Evolutionary conservation across 768 basidiomycete species (phyloP).

Genomic region (Trametes coccinea): DNA sequence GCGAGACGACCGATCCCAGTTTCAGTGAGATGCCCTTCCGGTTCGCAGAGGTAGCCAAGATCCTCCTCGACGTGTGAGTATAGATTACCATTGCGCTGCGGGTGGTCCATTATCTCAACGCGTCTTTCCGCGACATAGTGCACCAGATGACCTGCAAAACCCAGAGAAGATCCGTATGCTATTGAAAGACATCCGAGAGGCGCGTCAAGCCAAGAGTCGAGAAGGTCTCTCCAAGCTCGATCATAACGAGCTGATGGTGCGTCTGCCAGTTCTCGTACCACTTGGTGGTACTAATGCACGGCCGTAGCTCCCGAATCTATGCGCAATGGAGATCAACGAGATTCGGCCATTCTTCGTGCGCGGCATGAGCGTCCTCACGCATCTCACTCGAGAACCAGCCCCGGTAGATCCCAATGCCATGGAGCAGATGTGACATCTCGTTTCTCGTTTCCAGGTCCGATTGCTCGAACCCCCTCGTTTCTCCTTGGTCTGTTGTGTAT

Average conservation of each 20-base stretch:
- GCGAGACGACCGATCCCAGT: slow-evolving; percentile 70
- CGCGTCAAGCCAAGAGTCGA: slow-evolving; percentile 90
- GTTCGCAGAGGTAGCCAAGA: slow-evolving; percentile 87
- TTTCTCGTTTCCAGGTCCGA: background rate
- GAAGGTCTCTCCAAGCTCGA: slow-evolving; percentile 81
- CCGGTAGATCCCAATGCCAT: slow-evolving; percentile 3
- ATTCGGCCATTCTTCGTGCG: slow-evolving; percentile 86
- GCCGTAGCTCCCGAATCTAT: slow-evolving; percentile 75
- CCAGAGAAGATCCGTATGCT: slow-evolving; percentile 83
- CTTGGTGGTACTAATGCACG: background rate
- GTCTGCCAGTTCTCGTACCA: slow-evolving; percentile 27
- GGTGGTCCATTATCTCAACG: background rate
- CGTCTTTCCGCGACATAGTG: slow-evolving; percentile 45
- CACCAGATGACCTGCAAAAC: slow-evolving; percentile 84
- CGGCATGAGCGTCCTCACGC: slow-evolving; percentile 73
- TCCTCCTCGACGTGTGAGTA: slow-evolving; percentile 88
- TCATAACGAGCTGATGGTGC: slow-evolving; percentile 76
- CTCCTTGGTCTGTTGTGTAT: background rate
- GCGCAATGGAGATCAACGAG: slow-evolving; percentile 92
- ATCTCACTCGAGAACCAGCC: slow-evolving; percentile 42
- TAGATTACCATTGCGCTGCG: background rate
- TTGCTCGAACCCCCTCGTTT: background rate
- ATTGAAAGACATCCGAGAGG: slow-evolving; percentile 94
- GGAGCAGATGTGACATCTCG: slow-evolving; percentile 7
- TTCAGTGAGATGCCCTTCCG: slow-evolving; percentile 86